Conservation (phyloP, 441 rosid species). For the Adansonia grandidieri region DNA sequence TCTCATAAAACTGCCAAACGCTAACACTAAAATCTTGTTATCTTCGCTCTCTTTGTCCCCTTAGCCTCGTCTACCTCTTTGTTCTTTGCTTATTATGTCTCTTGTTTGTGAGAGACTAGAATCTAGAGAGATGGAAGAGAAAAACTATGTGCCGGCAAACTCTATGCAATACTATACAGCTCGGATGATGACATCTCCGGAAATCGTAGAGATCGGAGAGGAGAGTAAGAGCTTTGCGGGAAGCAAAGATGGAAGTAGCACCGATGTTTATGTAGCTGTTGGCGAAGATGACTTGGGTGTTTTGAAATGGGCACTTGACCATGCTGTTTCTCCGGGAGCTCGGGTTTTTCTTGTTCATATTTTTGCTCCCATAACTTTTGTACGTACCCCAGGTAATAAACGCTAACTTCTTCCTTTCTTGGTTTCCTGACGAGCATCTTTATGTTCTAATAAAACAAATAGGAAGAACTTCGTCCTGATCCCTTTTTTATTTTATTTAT, state of each 20-base stretch:
- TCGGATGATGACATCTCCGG: conserved; percentile 52
- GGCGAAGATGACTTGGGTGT: conserved; percentile 65
- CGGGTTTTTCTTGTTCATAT: conserved; percentile 64
- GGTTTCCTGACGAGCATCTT: background rate
- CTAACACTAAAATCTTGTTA: conserved; percentile 6
- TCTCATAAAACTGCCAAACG: conserved; percentile 30
- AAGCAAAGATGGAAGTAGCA: conserved; percentile 33
- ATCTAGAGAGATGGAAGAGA: conserved; percentile 39
- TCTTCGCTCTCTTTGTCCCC: conserved; percentile 24
- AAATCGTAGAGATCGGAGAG: conserved; percentile 68
- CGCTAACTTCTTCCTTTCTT: background rate
- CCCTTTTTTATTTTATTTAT: no score
- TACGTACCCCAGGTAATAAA: conserved; percentile 58
- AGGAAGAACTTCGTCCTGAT: background rate
- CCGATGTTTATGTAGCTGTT: conserved; percentile 65
- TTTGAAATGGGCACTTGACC: conserved; percentile 66
- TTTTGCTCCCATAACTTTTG: conserved; percentile 57
- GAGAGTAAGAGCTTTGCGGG: conserved; percentile 42
- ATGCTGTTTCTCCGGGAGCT: conserved; percentile 44
- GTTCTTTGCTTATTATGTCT: background rate
- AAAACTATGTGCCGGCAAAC: conserved; percentile 25
- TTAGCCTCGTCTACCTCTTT: background rate
- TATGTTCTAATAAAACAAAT: background rate
- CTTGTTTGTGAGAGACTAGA: background rate
- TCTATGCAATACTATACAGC: conserved; percentile 32